Evolutionary conservation across 202 grass and related monocot genomes (phyloP).

Genomic region (Hordeum pubiflorum): DNA sequence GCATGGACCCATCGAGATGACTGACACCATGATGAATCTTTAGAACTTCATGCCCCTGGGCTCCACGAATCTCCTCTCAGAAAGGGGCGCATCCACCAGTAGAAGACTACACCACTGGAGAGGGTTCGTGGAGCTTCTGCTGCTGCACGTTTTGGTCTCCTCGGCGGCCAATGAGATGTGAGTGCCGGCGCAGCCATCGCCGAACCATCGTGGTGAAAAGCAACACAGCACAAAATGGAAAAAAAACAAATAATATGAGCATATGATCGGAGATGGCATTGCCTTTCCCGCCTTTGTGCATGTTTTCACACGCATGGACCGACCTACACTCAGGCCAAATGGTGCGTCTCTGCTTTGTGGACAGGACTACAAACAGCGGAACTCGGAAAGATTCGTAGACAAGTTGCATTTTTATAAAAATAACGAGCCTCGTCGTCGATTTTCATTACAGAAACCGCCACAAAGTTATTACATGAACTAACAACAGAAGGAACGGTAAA

Average conservation of each 20-base stretch:
- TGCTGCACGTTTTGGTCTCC: slow-evolving; percentile 19
- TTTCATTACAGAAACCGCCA: too few relatives aligned
- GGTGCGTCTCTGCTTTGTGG: not conserved
- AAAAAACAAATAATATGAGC: not conserved
- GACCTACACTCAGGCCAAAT: not conserved
- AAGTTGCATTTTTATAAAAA: not conserved
- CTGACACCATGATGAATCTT: slow-evolving; percentile 7
- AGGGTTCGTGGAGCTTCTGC: not conserved
- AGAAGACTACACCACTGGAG: not conserved
- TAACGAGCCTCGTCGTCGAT: too few relatives aligned
- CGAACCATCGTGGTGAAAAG: slow-evolving; percentile 4
- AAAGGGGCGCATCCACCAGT: not conserved
- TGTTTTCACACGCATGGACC: not conserved
- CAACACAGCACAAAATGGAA: not conserved
- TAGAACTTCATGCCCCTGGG: slow-evolving; percentile 8
- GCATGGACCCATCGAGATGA: slow-evolving; percentile 9
- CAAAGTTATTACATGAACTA: too few relatives aligned
- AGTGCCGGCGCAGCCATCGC: slow-evolving; percentile 12
- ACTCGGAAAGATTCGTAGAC: not conserved
- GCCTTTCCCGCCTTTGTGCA: not conserved
- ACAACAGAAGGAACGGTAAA: too few relatives aligned
- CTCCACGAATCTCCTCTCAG: slow-evolving; percentile 21
- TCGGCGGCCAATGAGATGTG: slow-evolving; percentile 8
- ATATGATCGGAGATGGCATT: not conserved
- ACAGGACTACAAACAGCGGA: not conserved